A percentile compares a stretch with the other conserved stretches of the same genome.
Evolutionary conservation across 768 basidiomycete genomes (phyloP).

Genomic region (Trametes punicea): DNA sequence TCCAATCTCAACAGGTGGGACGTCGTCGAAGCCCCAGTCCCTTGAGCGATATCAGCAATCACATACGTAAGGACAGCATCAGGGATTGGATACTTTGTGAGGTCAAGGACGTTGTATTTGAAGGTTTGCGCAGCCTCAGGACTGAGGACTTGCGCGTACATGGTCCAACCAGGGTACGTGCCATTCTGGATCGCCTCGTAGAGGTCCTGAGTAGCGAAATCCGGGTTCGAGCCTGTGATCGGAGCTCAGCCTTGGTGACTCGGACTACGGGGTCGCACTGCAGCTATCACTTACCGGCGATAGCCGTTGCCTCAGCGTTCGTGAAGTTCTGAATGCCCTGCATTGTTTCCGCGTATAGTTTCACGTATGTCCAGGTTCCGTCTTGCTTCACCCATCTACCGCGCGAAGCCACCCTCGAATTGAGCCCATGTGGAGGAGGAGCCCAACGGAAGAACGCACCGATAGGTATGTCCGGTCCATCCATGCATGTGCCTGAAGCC

Average conservation of each 20-base stretch:
- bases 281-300: slow-evolving; percentile 32
- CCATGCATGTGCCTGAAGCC: slow-evolving; percentile 48
- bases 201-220: slow-evolving; percentile 55
- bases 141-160: slow-evolving; percentile 55
- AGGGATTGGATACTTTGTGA: slow-evolving; percentile 39
- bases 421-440: not conserved
- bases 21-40: slow-evolving; percentile 37
- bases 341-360: slow-evolving; percentile 35
- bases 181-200: slow-evolving; percentile 53
- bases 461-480: slow-evolving; percentile 49
- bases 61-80: not conserved
- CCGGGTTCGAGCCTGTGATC: slow-evolving; percentile 36
- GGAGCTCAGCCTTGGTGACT: no score
- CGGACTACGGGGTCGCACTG: no score
- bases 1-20: slow-evolving; percentile 36
- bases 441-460: slow-evolving; percentile 19
- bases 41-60: not conserved
- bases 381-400: slow-evolving; percentile 39
- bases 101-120: slow-evolving; percentile 48
- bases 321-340: slow-evolving; percentile 37
- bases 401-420: not conserved
- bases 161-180: slow-evolving; percentile 53
- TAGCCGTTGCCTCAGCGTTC: slow-evolving; percentile 31
- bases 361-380: slow-evolving; percentile 53
- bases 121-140: slow-evolving; percentile 48